These are phyloP conservation scores for Candida orba DNA, from an alignment of 805 yeast genomes.

Conservation along the genomic window DNA sequence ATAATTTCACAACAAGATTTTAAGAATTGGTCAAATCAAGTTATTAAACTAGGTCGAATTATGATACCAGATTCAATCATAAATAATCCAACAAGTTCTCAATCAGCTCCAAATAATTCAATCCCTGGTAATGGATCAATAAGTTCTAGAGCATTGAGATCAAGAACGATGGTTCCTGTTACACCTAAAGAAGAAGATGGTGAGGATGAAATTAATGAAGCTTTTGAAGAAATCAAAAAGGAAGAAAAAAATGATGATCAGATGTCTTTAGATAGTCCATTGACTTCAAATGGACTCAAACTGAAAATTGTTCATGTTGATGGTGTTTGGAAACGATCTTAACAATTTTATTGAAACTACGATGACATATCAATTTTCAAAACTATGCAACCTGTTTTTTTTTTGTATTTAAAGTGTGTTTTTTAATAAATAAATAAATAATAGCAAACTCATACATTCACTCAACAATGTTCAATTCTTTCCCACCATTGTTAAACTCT, in stretches of 20 bases:
- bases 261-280: background rate
- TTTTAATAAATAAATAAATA: background rate
- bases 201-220: slow-evolving; percentile 4
- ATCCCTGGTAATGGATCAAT: background rate
- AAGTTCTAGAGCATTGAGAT: slow-evolving; percentile 13
- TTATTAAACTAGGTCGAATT: slow-evolving; percentile 51
- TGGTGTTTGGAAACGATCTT: background rate
- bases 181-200: slow-evolving; percentile 12
- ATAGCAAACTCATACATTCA: background rate
- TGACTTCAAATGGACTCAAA: too few species aligned
- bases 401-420: background rate
- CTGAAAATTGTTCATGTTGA: background rate
- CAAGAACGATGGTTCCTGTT: slow-evolving; percentile 10
- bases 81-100: slow-evolving; percentile 4
- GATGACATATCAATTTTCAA: background rate
- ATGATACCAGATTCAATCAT: slow-evolving; percentile 43
- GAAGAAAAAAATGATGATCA: background rate
- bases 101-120: background rate
- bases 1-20: slow-evolving; percentile 30
- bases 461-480: slow-evolving; percentile 18
- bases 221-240: background rate
- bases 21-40: slow-evolving; percentile 59
- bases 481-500: slow-evolving; percentile 28
- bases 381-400: background rate
- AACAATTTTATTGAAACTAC: background rate